Base-by-base conservation (phyloP, 169 alveolate species). In the Plasmodium berghei region DNA sequence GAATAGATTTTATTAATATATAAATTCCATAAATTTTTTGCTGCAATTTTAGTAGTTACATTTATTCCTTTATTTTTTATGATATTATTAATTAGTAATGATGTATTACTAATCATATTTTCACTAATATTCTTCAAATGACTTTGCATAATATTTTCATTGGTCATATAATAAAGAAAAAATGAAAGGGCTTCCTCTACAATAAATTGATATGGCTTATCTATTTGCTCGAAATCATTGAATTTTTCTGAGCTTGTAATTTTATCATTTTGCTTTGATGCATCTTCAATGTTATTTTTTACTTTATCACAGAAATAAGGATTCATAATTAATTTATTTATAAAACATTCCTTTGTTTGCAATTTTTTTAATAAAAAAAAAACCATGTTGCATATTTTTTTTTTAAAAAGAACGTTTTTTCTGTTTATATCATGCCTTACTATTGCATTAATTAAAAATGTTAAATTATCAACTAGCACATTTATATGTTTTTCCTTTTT, bases 351-450 rank as follows among this genome's bases (percentile, higher is more conserved):
- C 55, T 86, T 63, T 54, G 10, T 64, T n/a, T 86, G 56, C 72
- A 86, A n/a, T 63, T 34, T 86, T 52, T 86, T 72, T n/a, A 86
- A 72, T 45, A 86, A 14, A 40, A 40, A 86, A 42, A 86, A 40
- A 46, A 71, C 72, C 66, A 86, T 28, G 63, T 45, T 52, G 18
- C 71, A 71, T n/a, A 49, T 28, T 45, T 86, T 86, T 63, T 63
- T 66, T 72, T 22, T 71, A 55, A 67, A 34, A 18, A 42, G 26
- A 0, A 16, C 61, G 18, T 59, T 34, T 24, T 55, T 40, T 26
- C 18, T 34, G 9, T 45, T 48, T 16, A 24, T 49, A 8, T 61
- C 61, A 20, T 54, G 24, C 55, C 40, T 16, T 54, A 69, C 28
- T 5, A 74, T 18, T n/a, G 24, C 42, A 26, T 63, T 34, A 5